A percentile compares a stretch with the other conserved stretches of the same genome.
phyloP scores from a whole-genome alignment of 2,329 filamentous ascomycete genomes.

The Fusarium ambrosium region DNA sequence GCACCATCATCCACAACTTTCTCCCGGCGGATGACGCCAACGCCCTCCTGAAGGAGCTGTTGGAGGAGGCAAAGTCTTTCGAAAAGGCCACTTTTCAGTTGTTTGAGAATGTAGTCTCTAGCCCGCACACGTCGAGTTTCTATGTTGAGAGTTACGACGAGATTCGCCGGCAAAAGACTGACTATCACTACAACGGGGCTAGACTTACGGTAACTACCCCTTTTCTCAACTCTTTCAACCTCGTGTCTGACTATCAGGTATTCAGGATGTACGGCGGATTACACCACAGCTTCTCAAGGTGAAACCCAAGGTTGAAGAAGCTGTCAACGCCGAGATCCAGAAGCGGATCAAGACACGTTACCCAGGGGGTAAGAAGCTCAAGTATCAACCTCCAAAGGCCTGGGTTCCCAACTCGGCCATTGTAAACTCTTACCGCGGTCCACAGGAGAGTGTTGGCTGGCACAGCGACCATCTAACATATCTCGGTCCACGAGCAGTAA shows the following conservation, averaged over 20 bases:
- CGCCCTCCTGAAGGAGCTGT: conserved; percentile 78
- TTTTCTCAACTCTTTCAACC: not conserved
- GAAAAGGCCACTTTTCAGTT: conserved; percentile 82
- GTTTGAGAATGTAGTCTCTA: conserved; percentile 88
- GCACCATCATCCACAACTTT: conserved; percentile 94
- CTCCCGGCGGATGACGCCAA: conserved; percentile 80
- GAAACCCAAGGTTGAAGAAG: conserved; percentile 76
- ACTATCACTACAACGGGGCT: conserved; percentile 89
- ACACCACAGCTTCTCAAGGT: conserved; percentile 81
- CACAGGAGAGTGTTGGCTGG: conserved; percentile 86
- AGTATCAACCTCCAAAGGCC: conserved; percentile 77
- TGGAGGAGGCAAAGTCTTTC: conserved; percentile 80
- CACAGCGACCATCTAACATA: conserved; percentile 96
- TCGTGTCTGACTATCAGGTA: conserved; percentile 19
- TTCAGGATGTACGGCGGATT: conserved; percentile 79
- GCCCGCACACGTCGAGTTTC: conserved; percentile 86
- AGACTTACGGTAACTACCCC: conserved; percentile 67
- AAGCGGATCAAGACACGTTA: conserved; percentile 77
- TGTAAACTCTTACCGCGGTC: conserved; percentile 93
- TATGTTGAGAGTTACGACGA: conserved; percentile 84
- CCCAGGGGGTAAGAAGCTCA: conserved; percentile 78
- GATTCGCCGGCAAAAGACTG: conserved; percentile 75
- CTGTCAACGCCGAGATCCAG: conserved; percentile 84
- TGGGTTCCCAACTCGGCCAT: conserved; percentile 94
- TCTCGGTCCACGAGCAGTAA: conserved; percentile 87